Conservation (phyloP, 2,329 filamentous ascomycete genomes). For the Boeremia lycopersici region DNA sequence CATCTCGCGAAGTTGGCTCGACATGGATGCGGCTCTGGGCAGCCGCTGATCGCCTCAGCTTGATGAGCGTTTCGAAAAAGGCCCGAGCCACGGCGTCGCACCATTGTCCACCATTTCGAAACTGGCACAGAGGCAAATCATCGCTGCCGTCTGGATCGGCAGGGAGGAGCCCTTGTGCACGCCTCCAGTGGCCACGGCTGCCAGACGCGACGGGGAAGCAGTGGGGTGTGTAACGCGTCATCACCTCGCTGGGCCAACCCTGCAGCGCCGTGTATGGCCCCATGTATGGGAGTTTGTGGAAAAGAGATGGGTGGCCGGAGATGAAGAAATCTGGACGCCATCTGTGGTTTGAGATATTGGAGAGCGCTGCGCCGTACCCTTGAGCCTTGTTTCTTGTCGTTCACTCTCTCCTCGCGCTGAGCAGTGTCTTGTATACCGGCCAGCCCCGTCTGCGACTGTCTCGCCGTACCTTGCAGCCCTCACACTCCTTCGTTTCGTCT, state of each 20-base stretch:
- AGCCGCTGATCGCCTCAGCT: conserved; percentile 12
- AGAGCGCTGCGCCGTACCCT: conserved; percentile 1
- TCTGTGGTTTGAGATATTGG: conserved; percentile 11
- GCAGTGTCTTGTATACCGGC: not conserved
- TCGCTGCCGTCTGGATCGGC: conserved; percentile 3
- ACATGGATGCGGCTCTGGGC: conserved; percentile 2
- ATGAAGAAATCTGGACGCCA: conserved; percentile 2
- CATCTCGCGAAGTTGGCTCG: not conserved
- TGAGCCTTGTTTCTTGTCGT: conserved; percentile 11
- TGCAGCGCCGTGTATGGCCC: conserved; percentile 10
- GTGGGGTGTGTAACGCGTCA: conserved; percentile 17
- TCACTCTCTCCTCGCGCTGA: not conserved
- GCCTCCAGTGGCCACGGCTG: not conserved
- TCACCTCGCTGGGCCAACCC: conserved; percentile 11
- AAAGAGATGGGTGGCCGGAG: conserved; percentile 7
- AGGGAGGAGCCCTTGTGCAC: conserved; percentile 6
- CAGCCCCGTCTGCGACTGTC: conserved; percentile 6
- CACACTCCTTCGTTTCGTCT: not conserved
- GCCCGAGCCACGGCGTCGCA: conserved; percentile 12
- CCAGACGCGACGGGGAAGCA: not conserved
- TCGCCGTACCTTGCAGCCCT: not conserved
- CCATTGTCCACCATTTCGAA: conserved; percentile 9
- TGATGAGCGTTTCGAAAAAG: conserved; percentile 16
- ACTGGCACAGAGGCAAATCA: conserved; percentile 4
- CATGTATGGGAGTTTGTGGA: conserved; percentile 1